Percentiles rank a stretch among this genome's conserved stretches.
Conservation (phyloP, 2,329 filamentous ascomycete genomes). For the Dactylellina cionopaga region DNA sequence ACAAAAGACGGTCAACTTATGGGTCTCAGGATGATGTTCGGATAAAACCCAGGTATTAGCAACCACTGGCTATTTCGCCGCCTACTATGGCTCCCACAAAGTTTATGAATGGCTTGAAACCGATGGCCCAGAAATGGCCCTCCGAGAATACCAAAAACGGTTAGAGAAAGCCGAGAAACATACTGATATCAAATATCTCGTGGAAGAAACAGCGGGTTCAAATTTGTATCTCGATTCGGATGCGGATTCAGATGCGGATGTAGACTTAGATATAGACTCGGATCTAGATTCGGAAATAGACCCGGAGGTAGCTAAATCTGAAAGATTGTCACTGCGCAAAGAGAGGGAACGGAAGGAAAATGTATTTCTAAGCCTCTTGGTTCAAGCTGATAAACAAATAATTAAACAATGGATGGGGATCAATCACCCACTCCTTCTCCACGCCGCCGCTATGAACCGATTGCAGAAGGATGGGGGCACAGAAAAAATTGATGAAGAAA, state of each 20-base stretch:
- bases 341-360: not conserved
- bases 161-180: too few relatives aligned
- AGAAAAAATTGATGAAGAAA: slow-evolving; percentile 23
- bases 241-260: too few relatives aligned
- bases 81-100: slow-evolving; percentile 67
- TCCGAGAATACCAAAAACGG: slow-evolving; percentile 27
- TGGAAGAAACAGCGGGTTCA: slow-evolving; percentile 1
- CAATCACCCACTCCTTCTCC: slow-evolving; percentile 49
- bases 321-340: too few relatives aligned
- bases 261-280: too few relatives aligned
- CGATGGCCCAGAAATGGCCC: slow-evolving; percentile 72
- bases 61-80: slow-evolving; percentile 58
- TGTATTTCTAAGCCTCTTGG: not conserved
- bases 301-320: too few relatives aligned
- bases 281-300: too few relatives aligned
- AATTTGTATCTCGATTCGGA: too few relatives aligned
- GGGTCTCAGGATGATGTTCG: too few relatives aligned
- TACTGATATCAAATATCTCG: too few relatives aligned
- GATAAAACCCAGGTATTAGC: slow-evolving; percentile 73
- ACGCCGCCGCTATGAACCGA: slow-evolving; percentile 53
- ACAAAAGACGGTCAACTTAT: slow-evolving; percentile 66
- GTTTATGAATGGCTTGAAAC: slow-evolving; percentile 80
- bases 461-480: slow-evolving; percentile 54
- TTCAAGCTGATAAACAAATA: slow-evolving; percentile 30
- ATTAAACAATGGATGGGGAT: slow-evolving; percentile 53